Percentiles rank a stretch among this genome's conserved stretches.
Conservation (phyloP, 352 stramenopile species). For the Phytophthora meadii region DNA sequence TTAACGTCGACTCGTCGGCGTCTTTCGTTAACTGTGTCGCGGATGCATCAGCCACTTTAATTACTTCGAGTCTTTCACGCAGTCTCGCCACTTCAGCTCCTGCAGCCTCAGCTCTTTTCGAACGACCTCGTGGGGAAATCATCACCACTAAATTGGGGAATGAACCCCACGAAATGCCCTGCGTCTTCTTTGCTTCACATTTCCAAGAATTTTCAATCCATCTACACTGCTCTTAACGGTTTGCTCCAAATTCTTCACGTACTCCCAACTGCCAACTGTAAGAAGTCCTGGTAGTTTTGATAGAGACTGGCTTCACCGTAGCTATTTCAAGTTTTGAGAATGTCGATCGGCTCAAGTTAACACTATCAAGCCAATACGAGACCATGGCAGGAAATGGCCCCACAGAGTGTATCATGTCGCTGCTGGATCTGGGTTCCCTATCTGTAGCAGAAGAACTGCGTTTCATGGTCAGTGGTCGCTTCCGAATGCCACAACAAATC, state of each 20-base stretch:
- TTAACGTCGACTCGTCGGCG: neutral
- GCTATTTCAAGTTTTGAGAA: slow-evolving; percentile 27
- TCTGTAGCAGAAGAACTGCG: slow-evolving; percentile 45
- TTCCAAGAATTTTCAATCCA: no score
- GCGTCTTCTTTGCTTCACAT: no score
- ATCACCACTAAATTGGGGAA: slow-evolving; percentile 20
- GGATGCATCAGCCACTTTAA: slow-evolving; percentile 1
- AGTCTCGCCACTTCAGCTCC: slow-evolving; percentile 9
- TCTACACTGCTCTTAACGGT: no score
- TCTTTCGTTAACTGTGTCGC: neutral
- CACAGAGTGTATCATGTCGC: slow-evolving; percentile 40
- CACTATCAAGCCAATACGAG: no score
- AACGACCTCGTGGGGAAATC: slow-evolving; percentile 2
- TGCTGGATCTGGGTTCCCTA: slow-evolving; percentile 48
- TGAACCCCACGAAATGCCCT: neutral
- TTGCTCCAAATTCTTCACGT: no score
- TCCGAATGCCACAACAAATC: slow-evolving; percentile 51
- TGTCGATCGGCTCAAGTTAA: slow-evolving; percentile 13
- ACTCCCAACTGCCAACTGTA: no score
- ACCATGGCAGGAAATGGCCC: no score
- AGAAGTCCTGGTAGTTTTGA: no score
- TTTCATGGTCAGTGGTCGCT: slow-evolving; percentile 41
- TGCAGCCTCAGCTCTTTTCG: slow-evolving; percentile 12
- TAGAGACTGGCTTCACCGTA: neutral
- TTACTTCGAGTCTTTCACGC: slow-evolving; percentile 11